phyloP scores from a whole-genome alignment of 2,329 filamentous ascomycete genomes.

The Xylaria arbuscula region DNA sequence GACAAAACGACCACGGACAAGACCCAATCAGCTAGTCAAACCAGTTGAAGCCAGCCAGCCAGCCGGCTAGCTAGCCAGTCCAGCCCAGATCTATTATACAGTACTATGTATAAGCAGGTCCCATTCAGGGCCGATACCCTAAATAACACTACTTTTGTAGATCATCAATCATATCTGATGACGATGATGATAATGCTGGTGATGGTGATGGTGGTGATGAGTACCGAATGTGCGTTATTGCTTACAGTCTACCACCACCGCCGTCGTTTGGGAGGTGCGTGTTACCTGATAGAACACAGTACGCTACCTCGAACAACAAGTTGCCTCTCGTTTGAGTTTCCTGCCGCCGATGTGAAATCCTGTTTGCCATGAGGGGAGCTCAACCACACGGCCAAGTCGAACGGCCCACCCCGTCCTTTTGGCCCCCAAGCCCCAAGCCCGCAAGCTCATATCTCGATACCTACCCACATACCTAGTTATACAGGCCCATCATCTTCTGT shows the following conservation, averaged over 20 bases:
- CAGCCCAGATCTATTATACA: slow-evolving; percentile 5
- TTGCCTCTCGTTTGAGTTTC: neutral
- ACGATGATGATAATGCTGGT: neutral
- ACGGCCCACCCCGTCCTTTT: neutral
- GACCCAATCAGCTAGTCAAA: slow-evolving; percentile 6
- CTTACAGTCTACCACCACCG: slow-evolving; percentile 1
- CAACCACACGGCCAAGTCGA: slow-evolving; percentile 16
- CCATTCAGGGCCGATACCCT: slow-evolving; percentile 2
- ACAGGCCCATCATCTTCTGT: neutral
- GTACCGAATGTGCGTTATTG: slow-evolving; percentile 23
- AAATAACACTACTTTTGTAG: slow-evolving; percentile 7
- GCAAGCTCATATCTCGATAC: slow-evolving; percentile 12
- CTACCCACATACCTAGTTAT: neutral
- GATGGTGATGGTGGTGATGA: slow-evolving; percentile 6
- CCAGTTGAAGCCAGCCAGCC: neutral
- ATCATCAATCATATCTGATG: slow-evolving; percentile 3
- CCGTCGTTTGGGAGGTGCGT: neutral
- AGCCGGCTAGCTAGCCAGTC: neutral
- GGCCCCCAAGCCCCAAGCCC: slow-evolving; percentile 36
- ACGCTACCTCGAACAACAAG: neutral
- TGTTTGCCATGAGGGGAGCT: slow-evolving; percentile 12
- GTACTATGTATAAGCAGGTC: neutral
- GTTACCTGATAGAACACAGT: neutral
- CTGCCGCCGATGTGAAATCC: slow-evolving; percentile 12
- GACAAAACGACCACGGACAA: slow-evolving; percentile 24